Conservation (phyloP, 2,329 filamentous ascomycete species). For the Fusarium ambrosium region DNA sequence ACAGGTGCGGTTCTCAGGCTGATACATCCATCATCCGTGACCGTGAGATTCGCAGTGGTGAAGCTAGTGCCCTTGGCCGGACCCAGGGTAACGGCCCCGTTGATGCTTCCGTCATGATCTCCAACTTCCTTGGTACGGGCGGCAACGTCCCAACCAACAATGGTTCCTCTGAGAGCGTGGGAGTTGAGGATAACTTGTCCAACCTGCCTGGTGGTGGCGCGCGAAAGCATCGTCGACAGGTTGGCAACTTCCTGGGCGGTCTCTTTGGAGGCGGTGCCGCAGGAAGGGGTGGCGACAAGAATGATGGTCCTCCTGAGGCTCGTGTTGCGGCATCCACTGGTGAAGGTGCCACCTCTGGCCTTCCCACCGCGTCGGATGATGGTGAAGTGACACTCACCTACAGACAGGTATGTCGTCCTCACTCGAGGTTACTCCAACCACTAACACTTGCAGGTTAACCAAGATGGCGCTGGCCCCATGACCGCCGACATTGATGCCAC, state of each 20-base stretch:
- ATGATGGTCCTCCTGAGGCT: slow-evolving; percentile 43
- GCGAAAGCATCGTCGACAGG: slow-evolving; percentile 45
- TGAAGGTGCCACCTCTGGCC: slow-evolving; percentile 64
- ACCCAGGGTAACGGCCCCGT: slow-evolving; percentile 72
- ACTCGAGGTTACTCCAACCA: slow-evolving; percentile 9
- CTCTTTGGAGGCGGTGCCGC: slow-evolving; percentile 44
- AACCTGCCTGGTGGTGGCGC: slow-evolving; percentile 22
- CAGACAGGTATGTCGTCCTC: slow-evolving; percentile 58
- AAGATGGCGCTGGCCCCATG: slow-evolving; percentile 76
- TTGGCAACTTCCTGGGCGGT: slow-evolving; percentile 38
- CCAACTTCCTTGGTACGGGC: slow-evolving; percentile 69
- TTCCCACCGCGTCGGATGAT: slow-evolving; percentile 72
- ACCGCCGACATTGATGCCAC: slow-evolving; percentile 72
- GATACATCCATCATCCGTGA: slow-evolving; percentile 79
- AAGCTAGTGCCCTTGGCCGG: slow-evolving; percentile 72
- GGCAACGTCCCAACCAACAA: slow-evolving; percentile 53
- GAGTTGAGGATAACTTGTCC: slow-evolving; percentile 61
- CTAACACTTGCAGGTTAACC: slow-evolving; percentile 69
- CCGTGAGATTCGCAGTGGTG: slow-evolving; percentile 67
- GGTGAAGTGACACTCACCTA: slow-evolving; percentile 74
- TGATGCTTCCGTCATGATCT: slow-evolving; percentile 68
- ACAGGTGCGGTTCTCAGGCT: slow-evolving; percentile 73
- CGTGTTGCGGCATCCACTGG: slow-evolving; percentile 69
- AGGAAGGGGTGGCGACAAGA: slow-evolving; percentile 56
- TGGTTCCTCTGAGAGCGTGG: slow-evolving; percentile 54